These are phyloP conservation scores for Magnusiomyces fungicola DNA, from an alignment of 1,139 yeast genomes.

Conservation along the genomic window DNA sequence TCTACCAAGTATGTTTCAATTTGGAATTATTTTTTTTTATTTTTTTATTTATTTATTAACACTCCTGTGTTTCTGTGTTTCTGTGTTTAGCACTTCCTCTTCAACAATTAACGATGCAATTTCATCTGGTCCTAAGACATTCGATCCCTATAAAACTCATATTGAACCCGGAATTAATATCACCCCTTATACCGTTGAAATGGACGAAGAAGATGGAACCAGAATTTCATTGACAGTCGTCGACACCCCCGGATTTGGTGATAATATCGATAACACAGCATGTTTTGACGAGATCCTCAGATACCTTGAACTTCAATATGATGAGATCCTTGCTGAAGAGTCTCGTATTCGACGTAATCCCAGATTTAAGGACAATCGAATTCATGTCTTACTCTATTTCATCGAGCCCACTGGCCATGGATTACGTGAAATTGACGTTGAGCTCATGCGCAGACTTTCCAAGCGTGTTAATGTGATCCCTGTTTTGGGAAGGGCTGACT, in stretches of 20 bases:
- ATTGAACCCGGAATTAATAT: constrained; percentile 45
- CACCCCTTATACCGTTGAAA: constrained; percentile 41
- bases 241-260: constrained; percentile 83
- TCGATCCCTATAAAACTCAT: constrained; percentile 40
- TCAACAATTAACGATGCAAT: constrained; percentile 4
- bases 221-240: constrained; percentile 44
- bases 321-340: constrained; percentile 85
- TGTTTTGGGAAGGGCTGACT: constrained; percentile 75
- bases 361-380: constrained; percentile 62
- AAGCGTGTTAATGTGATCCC: constrained; percentile 81
- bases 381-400: constrained; percentile 61
- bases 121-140: constrained; percentile 4
- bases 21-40: background rate
- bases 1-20: background rate
- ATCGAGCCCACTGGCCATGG: constrained; percentile 72
- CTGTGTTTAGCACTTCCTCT: constrained; percentile 3
- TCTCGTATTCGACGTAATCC: constrained; percentile 84
- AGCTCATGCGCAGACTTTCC: constrained; percentile 67
- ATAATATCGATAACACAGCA: constrained; percentile 55
- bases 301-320: constrained; percentile 80
- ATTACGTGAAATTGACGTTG: constrained; percentile 60
- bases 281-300: constrained; percentile 65
- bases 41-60: background rate
- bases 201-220: constrained; percentile 32
- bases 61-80: background rate